Evolutionary conservation across 345 rosid species (phyloP).

Genomic region (Brassica juncea): DNA sequence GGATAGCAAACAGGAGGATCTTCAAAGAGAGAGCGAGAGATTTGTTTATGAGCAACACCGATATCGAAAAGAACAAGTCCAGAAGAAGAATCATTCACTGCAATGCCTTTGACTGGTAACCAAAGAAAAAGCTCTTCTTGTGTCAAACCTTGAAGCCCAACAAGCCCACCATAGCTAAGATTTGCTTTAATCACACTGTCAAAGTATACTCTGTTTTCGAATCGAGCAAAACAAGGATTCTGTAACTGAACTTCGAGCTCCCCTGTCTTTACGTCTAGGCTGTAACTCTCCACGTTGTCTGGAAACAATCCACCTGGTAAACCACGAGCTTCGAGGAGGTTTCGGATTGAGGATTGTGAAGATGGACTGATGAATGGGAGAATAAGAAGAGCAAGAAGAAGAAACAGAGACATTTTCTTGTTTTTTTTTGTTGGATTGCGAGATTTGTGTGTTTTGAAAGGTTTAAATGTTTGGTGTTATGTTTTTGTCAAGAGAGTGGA

Average conservation of each 20-base stretch:
- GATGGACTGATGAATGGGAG: conserved; percentile 26
- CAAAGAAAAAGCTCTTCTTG: conserved; percentile 88
- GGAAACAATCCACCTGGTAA: conserved; percentile 88
- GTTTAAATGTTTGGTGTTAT: conserved; percentile 37
- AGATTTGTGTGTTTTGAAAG: conserved; percentile 36
- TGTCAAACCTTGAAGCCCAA: conserved; percentile 71
- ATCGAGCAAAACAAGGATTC: conserved; percentile 73
- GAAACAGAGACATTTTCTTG: conserved; percentile 44
- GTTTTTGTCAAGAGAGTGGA: conserved; percentile 43
- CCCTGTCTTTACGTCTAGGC: conserved; percentile 52
- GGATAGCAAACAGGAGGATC: conserved; percentile 81
- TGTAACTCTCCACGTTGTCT: conserved; percentile 57
- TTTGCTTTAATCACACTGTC: conserved; percentile 74
- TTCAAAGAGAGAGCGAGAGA: conserved; percentile 85
- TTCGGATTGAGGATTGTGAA: conserved; percentile 48
- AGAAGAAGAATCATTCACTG: conserved; percentile 73
- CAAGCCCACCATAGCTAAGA: conserved; percentile 79
- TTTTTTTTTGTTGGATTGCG: background rate
- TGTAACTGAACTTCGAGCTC: conserved; percentile 65
- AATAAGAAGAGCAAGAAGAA: conserved; percentile 40
- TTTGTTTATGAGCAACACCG: conserved; percentile 78
- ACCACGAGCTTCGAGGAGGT: conserved; percentile 71
- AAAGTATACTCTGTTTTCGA: conserved; percentile 67
- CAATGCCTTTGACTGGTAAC: conserved; percentile 81
- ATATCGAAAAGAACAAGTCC: conserved; percentile 82